A percentile compares a stretch with the other conserved stretches of the same genome.
Evolutionary conservation across 2,329 filamentous ascomycete species (phyloP).

Genomic region (Colletotrichum gigasporum): DNA sequence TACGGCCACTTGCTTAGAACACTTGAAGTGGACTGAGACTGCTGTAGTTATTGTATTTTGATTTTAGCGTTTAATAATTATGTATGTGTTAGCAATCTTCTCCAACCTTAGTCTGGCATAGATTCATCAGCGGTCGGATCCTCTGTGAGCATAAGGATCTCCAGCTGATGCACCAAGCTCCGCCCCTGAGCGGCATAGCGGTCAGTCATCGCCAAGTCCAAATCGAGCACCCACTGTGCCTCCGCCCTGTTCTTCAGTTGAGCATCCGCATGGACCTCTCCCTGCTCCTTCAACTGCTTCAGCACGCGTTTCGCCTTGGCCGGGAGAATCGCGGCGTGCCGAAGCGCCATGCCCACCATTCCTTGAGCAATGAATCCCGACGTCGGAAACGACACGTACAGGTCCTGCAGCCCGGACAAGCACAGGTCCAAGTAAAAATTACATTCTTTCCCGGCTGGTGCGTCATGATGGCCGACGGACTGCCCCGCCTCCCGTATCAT

Average conservation of each 20-base stretch:
- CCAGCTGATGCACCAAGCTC: not conserved
- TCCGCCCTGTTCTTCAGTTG: not conserved
- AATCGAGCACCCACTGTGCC: not conserved
- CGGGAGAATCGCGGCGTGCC: not conserved
- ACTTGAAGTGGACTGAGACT: too few species aligned
- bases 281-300: not conserved
- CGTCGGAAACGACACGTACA: not conserved
- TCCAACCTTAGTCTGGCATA: too few species aligned
- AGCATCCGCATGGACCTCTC: not conserved
- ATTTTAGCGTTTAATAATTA: too few species aligned
- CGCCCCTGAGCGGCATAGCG: not conserved
- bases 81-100: too few species aligned
- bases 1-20: too few species aligned
- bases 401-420: not conserved
- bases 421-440: not conserved
- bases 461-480: too few species aligned
- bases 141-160: not conserved
- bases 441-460: not conserved
- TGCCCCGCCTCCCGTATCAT: not conserved
- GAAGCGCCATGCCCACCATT: slow-evolving; percentile 8
- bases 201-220: not conserved
- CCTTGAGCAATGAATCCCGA: slow-evolving; percentile 1
- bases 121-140: not conserved
- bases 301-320: not conserved
- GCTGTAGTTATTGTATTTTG: too few species aligned